Percentiles rank a stretch among this genome's conserved stretches.
Conservation (phyloP, 1,139 yeast species). For the Taphrina flavorubra region DNA sequence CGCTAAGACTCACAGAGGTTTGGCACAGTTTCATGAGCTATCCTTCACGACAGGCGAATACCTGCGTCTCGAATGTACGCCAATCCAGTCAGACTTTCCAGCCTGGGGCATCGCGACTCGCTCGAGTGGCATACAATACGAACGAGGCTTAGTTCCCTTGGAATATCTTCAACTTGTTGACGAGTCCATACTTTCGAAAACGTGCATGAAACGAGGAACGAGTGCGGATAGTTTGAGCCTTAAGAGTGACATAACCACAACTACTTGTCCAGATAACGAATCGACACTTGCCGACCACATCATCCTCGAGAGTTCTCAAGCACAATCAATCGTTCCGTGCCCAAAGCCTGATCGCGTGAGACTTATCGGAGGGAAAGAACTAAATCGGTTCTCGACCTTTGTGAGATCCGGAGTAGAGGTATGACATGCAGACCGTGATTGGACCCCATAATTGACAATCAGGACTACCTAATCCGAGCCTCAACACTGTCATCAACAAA, state of each 20-base stretch:
- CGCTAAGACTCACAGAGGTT: neutral
- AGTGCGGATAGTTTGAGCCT: too few relatives aligned
- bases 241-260: too few relatives aligned
- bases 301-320: too few relatives aligned
- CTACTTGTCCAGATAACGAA: too few relatives aligned
- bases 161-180: neutral
- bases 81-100: conserved; percentile 1
- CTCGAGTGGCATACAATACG: neutral
- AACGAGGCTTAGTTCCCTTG: conserved; percentile 2
- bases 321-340: neutral
- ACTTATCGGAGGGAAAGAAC: neutral
- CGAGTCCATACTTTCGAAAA: neutral
- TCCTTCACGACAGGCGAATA: conserved; percentile 2
- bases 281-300: too few relatives aligned
- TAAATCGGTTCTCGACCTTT: conserved; percentile 17
- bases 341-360: neutral
- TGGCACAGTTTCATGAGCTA: conserved; percentile 8
- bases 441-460: neutral
- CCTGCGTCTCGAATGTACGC: conserved; percentile 2
- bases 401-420: conserved; percentile 18
- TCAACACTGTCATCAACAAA: neutral
- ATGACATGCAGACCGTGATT: neutral
- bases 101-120: conserved; percentile 11
- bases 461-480: conserved; percentile 3
- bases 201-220: too few relatives aligned